phyloP scores from a whole-genome alignment of 495 filamentous ascomycete genomes.

The Xylaria venustula region DNA sequence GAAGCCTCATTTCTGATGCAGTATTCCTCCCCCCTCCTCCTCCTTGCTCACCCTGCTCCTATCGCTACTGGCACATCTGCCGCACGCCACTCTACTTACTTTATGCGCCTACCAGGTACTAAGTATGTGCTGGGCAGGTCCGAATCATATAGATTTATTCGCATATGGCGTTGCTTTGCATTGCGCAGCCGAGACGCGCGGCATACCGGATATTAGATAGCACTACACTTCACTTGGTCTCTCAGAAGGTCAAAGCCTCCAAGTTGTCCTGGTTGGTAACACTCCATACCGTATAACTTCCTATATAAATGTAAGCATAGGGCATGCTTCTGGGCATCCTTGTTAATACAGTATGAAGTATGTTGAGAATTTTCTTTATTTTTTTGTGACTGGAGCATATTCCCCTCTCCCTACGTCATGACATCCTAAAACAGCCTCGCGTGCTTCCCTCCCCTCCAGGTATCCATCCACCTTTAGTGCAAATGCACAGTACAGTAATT shows the following conservation, averaged over 20 bases:
- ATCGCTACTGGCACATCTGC: background rate
- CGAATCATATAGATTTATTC: background rate
- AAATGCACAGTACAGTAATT: background rate
- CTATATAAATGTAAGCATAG: no score
- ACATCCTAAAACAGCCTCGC: conserved; percentile 5
- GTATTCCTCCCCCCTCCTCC: background rate
- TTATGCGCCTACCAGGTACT: background rate
- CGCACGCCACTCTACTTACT: background rate
- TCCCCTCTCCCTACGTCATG: conserved; percentile 11
- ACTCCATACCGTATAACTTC: no score
- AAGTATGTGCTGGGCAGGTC: background rate
- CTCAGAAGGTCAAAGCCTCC: background rate
- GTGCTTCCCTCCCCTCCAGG: background rate
- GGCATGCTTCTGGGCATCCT: conserved; percentile 5
- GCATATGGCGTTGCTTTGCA: background rate
- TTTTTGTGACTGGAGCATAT: background rate
- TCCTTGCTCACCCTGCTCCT: background rate
- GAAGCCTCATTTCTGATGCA: background rate
- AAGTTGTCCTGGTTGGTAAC: no score
- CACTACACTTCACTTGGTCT: background rate
- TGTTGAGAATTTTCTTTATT: conserved; percentile 1
- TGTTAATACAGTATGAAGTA: background rate
- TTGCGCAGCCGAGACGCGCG: conserved; percentile 2
- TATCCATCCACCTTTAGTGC: background rate
- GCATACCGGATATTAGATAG: background rate